phyloP scores from a whole-genome alignment of 257 asterid genomes.

The Solanum stenotomum region DNA sequence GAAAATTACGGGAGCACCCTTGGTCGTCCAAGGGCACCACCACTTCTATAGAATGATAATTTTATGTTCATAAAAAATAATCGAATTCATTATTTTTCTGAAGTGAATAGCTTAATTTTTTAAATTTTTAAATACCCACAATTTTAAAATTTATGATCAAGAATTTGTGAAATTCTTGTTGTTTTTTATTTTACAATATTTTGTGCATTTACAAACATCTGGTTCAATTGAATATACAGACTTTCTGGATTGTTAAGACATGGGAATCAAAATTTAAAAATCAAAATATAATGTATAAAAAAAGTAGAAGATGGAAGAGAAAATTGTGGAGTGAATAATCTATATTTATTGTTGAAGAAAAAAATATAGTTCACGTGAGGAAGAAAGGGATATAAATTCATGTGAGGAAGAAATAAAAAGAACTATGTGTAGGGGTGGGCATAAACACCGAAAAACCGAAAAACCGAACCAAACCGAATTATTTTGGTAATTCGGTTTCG shows the following conservation, averaged over 20 bases:
- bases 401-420: not conserved
- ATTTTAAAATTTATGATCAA: not conserved
- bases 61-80: too few relatives aligned
- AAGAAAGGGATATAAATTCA: too few relatives aligned
- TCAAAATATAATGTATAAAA: not conserved
- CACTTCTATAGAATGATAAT: too few relatives aligned
- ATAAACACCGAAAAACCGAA: too few relatives aligned
- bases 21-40: too few relatives aligned
- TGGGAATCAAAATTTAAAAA: rapidly evolving
- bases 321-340: not conserved
- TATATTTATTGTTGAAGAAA: not conserved
- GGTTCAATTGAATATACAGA: rapidly evolving
- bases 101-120: not conserved
- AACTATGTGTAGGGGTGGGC: too few relatives aligned
- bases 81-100: rapidly evolving
- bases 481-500: too few relatives aligned
- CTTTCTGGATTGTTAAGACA: rapidly evolving
- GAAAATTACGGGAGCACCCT: too few relatives aligned
- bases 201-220: not conserved
- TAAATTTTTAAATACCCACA: rapidly evolving
- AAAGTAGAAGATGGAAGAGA: not conserved
- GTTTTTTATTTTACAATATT: not conserved
- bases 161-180: not conserved
- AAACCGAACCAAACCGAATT: too few relatives aligned
- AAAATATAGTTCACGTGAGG: not conserved